phyloP scores from a whole-genome alignment of 2,329 filamentous ascomycete genomes.

The Rutstroemia sp. region DNA sequence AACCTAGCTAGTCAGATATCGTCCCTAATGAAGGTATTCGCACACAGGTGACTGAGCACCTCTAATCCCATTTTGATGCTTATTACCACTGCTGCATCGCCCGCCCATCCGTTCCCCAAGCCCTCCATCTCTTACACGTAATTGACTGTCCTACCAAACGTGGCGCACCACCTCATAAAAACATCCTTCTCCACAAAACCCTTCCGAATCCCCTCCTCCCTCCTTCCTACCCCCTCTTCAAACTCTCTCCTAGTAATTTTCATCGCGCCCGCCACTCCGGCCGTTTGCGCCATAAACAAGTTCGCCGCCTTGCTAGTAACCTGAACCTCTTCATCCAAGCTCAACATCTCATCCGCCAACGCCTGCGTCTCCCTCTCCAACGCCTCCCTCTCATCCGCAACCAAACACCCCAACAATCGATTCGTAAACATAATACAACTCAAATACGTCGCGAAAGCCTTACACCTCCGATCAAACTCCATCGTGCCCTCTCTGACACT shows the following conservation, averaged over 20 bases:
- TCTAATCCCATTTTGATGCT: no score
- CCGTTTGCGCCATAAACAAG: conserved; percentile 5
- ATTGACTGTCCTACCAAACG: conserved; percentile 3
- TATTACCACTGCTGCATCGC: no score
- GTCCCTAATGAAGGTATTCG: no score
- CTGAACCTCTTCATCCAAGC: conserved; percentile 23
- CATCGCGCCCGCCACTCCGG: not conserved
- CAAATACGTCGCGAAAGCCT: conserved; percentile 20
- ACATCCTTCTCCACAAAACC: not conserved
- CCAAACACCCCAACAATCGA: conserved; percentile 18
- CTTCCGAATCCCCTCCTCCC: not conserved
- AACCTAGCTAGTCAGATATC: no score
- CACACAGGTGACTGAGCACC: no score
- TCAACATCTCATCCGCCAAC: conserved; percentile 25
- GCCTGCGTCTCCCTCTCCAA: conserved; percentile 27
- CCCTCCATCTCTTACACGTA: not conserved
- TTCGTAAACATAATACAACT: conserved; percentile 25
- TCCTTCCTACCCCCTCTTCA: not conserved
- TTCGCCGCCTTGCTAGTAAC: not conserved
- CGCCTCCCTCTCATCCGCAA: conserved; percentile 11
- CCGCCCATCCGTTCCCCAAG: not conserved
- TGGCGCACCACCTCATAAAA: not conserved
- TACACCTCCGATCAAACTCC: conserved; percentile 18
- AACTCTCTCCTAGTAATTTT: not conserved
- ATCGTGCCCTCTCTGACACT: conserved; percentile 8